Percentiles rank a stretch among this genome's conserved stretches.
Conservation (phyloP, 2,329 filamentous ascomycete species). For the Pseudohalonectria lignicola region DNA sequence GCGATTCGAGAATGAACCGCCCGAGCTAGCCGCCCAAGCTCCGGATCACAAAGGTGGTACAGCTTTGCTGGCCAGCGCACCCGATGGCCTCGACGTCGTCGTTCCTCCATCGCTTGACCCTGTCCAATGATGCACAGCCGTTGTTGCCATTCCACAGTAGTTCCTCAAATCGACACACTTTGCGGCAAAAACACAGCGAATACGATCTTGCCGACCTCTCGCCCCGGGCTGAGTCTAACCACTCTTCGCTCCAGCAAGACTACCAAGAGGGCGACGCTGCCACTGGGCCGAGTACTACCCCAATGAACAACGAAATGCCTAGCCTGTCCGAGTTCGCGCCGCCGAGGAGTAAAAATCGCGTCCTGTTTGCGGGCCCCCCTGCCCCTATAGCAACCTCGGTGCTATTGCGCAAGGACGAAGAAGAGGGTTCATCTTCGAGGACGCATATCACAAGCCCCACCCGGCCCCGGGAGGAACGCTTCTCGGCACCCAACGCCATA, state of each 20-base stretch:
- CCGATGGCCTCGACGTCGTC: conserved; percentile 10
- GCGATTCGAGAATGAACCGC: too few relatives aligned
- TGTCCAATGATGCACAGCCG: conserved; percentile 12
- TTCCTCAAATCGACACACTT: conserved; percentile 9
- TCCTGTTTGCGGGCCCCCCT: conserved; percentile 36
- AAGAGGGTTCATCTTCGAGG: too few relatives aligned
- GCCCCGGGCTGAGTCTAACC: conserved; percentile 13
- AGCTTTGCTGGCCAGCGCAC: too few relatives aligned
- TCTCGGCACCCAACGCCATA: conserved; percentile 12
- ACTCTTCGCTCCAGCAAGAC: conserved; percentile 1
- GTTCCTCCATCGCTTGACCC: conserved; percentile 18
- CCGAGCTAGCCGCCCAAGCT: too few relatives aligned
- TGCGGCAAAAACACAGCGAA: conserved; percentile 19
- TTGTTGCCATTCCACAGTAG: conserved; percentile 16
- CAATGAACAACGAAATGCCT: conserved; percentile 2
- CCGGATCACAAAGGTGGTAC: too few relatives aligned
- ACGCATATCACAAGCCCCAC: too few relatives aligned
- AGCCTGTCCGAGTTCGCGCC: conserved; percentile 9
- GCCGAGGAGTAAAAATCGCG: conserved; percentile 14
- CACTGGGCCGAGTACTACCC: conserved; percentile 4
- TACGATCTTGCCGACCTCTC: conserved; percentile 21
- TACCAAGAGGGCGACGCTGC: conserved; percentile 1
- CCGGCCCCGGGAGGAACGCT: too few relatives aligned
- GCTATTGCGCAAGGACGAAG: conserved; percentile 21
- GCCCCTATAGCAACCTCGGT: conserved; percentile 37